These are phyloP conservation scores for Phtheirospermum japonicum DNA, from an alignment of 257 asterid species.

Conservation along the genomic window DNA sequence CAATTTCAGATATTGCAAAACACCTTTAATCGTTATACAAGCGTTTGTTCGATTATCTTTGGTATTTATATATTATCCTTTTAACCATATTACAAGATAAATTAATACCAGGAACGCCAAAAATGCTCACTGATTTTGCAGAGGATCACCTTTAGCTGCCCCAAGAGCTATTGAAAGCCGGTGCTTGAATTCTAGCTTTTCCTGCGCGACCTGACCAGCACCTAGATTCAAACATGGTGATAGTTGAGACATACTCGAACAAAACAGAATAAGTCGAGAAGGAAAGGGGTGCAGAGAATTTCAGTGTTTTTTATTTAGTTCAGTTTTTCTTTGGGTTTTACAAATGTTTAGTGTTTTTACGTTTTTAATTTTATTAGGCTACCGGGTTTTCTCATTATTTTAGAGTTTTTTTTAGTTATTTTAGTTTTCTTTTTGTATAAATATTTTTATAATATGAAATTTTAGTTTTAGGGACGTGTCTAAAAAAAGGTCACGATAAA, in stretches of 20 bases:
- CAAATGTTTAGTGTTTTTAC: too few relatives aligned
- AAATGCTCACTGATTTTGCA: conserved; percentile 97
- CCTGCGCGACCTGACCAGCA: conserved; percentile 74
- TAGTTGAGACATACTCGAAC: conserved; percentile 19
- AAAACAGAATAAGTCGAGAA: not conserved
- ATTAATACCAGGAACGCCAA: conserved; percentile 76
- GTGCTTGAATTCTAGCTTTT: conserved; percentile 94
- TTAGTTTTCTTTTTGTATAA: too few relatives aligned
- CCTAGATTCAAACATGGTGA: conserved; percentile 41
- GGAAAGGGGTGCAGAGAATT: not conserved
- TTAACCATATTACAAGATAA: conserved; percentile 42
- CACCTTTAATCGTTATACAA: conserved; percentile 15
- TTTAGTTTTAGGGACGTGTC: not conserved
- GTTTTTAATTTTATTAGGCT: too few relatives aligned
- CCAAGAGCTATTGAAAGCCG: conserved; percentile 93
- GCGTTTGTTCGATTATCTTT: conserved; percentile 31
- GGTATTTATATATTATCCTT: conserved; percentile 21
- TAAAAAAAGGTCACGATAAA: conserved; percentile 2
- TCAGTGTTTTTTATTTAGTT: too few relatives aligned
- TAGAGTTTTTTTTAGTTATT: too few relatives aligned
- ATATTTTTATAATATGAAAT: too few relatives aligned
- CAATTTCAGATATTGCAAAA: conserved; percentile 20
- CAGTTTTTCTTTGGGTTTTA: too few relatives aligned
- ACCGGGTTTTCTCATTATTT: too few relatives aligned
- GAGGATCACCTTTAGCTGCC: conserved; percentile 98